Base-by-base conservation (phyloP, 371 early-diverging fungal genomes). In the Lichtheimia ornata region DNA sequence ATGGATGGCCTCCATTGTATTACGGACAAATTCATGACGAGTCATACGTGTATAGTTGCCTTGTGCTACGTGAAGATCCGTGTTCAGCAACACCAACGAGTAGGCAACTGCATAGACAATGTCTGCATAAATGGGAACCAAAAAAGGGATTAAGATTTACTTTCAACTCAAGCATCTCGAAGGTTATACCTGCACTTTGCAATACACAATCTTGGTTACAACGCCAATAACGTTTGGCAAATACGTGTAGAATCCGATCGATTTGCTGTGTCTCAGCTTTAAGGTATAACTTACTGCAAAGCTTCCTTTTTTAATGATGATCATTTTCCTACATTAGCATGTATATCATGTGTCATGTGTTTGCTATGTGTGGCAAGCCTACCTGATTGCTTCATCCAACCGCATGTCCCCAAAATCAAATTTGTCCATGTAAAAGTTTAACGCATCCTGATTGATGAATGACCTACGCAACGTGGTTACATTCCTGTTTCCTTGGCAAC, bases 181-280 rank as follows among this genome's bases (percentile, higher is more conserved):
- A 11, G 9, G 35, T 35, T 35, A 9, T 71, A 41, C 83, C 80
- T 41, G 78, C 63, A 56, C 81, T 84, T 17, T 79, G 77, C 25
- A 84, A 77, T 11, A 83, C 69, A 22, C 80, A 65, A 22, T 82
- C 71, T 1, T 83, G 85, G 66, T 95, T 95, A 70, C 94, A 94
- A 15, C 78, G 76, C 82, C 90, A 91, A 67, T 90, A 96, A 4
- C 93, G 77, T 58, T 82, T 75, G 24, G 96, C 84, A 72, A 96
- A 90, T 24, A 79, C 88, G 56, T 87, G 86, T 50, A 97, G 70
- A 53, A 97, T 89, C 18, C 97, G 86, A 72, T 94, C 96, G 28
- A 95, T 89, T 59, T 90, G 86, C 72, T 97, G 97, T 4, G 96
- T 88, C 72, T 97, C 97, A 12, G 93, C 97, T 52, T 88, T 90